phyloP scores from a whole-genome alignment of 164 flowering plant genomes.

The Magnolia changhungtana region DNA sequence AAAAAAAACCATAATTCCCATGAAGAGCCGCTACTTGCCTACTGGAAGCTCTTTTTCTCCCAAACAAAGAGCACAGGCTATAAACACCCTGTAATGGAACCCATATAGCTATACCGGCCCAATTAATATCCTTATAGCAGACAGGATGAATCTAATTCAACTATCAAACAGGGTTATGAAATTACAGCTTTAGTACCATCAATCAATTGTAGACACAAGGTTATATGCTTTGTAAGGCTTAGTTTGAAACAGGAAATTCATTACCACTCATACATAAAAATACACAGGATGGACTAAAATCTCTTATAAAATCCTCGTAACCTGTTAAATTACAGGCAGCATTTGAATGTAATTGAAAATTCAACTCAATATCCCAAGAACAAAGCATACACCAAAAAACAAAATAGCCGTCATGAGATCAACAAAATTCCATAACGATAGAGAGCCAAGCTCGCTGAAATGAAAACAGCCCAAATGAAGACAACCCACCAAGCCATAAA shows the following conservation, averaged over 20 bases:
- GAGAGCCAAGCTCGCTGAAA: slow-evolving; percentile 50
- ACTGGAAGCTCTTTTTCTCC: not conserved
- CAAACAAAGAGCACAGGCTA: not conserved
- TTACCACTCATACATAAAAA: not conserved
- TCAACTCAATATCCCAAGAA: not conserved
- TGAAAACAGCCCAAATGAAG: slow-evolving; percentile 57
- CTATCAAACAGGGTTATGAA: not conserved
- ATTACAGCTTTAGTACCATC: not conserved
- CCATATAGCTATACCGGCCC: not conserved
- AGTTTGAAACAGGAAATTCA: not conserved
- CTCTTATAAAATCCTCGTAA: not conserved
- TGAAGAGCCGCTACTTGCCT: too few relatives aligned
- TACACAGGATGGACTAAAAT: not conserved
- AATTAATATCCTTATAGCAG: not conserved
- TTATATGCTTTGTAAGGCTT: not conserved
- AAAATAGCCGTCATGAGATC: slow-evolving; percentile 45
- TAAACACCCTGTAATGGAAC: not conserved
- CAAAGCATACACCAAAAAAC: not conserved
- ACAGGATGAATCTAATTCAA: not conserved
- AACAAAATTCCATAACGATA: slow-evolving; percentile 63
- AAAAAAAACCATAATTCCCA: too few relatives aligned
- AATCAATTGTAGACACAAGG: not conserved
- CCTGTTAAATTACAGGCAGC: not conserved
- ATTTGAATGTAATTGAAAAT: not conserved
- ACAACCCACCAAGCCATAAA: slow-evolving; percentile 93